Percentiles rank a stretch among this genome's conserved stretches.
Conservation (phyloP, 768 basidiomycete species). For the Clavulina sp. region DNA sequence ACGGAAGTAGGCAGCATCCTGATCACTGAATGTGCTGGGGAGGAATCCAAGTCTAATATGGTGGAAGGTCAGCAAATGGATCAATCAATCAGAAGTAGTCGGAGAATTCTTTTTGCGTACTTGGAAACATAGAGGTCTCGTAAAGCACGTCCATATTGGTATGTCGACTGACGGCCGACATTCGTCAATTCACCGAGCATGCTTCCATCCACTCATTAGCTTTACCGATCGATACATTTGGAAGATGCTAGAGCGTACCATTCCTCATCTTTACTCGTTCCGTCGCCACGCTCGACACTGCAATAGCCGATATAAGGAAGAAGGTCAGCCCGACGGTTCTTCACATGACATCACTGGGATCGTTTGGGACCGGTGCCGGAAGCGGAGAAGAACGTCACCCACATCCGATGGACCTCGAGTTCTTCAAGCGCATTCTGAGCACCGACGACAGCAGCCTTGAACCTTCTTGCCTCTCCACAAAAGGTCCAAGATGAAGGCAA, state of each 20-base stretch:
- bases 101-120: slow-evolving; percentile 20
- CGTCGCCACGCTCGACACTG: slow-evolving; percentile 44
- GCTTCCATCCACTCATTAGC: slow-evolving; percentile 22
- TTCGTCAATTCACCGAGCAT: slow-evolving; percentile 58
- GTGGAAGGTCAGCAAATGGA: neutral
- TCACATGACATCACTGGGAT: too few species aligned
- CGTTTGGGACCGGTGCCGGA: too few species aligned
- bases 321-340: too few species aligned
- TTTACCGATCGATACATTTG: neutral
- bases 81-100: slow-evolving; percentile 1
- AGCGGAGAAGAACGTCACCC: too few species aligned
- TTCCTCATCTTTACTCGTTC: slow-evolving; percentile 34
- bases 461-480: slow-evolving; percentile 14
- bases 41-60: slow-evolving; percentile 44
- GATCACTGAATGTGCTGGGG: slow-evolving; percentile 22
- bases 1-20: slow-evolving; percentile 18
- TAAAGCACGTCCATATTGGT: slow-evolving; percentile 39
- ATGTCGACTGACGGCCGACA: slow-evolving; percentile 54
- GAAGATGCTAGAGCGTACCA: slow-evolving; percentile 31
- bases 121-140: slow-evolving; percentile 49
- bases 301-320: too few species aligned
- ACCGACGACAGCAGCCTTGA: slow-evolving; percentile 13
- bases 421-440: slow-evolving; percentile 11
- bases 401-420: slow-evolving; percentile 25
- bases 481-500: slow-evolving; percentile 45